Evolutionary conservation across 129 eudicot species (phyloP), one percentile per base, ranked within the genome.

Genomic region (Escallonia herrerae): DNA sequence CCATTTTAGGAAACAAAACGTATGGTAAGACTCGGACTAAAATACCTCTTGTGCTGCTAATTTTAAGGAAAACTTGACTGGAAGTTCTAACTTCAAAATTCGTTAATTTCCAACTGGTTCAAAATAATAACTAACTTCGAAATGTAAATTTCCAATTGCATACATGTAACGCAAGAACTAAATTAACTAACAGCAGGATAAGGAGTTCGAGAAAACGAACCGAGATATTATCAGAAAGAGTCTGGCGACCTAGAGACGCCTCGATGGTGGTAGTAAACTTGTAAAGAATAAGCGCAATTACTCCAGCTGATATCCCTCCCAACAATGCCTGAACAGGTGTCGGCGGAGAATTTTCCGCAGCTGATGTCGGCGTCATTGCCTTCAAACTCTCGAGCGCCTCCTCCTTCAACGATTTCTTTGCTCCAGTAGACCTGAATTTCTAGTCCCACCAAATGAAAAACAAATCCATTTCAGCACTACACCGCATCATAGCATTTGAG

Each of bases 351-450:
- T 86, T 84, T 15, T 72, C 76, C 15, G 73, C 72, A 5, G 79
- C 82, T n/a, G 79, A 70, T 4, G 73, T 46, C 0, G 82, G 71
- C 4, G 93, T 38, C 77, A 94, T 83, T 40, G 95, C 85, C 82
- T 89, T 94, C 72, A 94, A 80, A 79, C 80, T 94, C 56, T 86
- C 97, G 49, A 84, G 2, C n/a, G 99, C 99, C 64, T 89, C 99
- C 65, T 89, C 99, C 63, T 80, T 82, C 60, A 89, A 50, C n/a
- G 95, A 56, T 77, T 81, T 91, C 75, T 80, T 84, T 15, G 71
- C 86, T 39, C 97, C 99, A 0, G 90, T 59, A 10, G 99, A 94
- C 76, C 99, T 89, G 72, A 94, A 82, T 89, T 72, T 77, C 99
- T 93, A 51, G 40, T 42, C 60, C 78, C 68, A 67, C 64, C 45